Evolutionary conservation across 176 grass and related monocot species (phyloP).

Genomic region (Bothriochloa decipiens): DNA sequence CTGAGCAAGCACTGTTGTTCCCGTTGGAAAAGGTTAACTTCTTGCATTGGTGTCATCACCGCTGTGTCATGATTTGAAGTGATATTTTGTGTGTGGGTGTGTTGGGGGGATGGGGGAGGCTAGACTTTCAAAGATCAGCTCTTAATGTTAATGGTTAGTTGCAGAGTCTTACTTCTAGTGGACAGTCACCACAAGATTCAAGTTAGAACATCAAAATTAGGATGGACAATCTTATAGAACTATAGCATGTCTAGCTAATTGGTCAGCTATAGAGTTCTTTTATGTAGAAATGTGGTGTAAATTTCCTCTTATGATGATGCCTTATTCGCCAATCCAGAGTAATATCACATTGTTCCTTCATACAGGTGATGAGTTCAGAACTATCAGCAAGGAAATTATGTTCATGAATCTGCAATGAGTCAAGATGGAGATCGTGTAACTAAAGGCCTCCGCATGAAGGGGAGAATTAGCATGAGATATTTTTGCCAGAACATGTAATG

Average conservation of each 20-base stretch:
- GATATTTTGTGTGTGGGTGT: too few species aligned
- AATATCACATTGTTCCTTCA: not conserved
- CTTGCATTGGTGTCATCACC: not conserved
- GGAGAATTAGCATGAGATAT: not conserved
- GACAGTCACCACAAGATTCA: not conserved
- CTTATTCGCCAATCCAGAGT: not conserved
- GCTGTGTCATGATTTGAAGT: not conserved
- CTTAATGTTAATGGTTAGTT: not conserved
- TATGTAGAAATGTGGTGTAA: not conserved
- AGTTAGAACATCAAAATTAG: not conserved
- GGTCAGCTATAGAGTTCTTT: not conserved
- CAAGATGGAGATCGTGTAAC: not conserved
- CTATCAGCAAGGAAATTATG: not conserved
- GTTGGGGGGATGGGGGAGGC: too few species aligned
- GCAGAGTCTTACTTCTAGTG: not conserved
- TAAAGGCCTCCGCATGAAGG: not conserved
- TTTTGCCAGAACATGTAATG: not conserved
- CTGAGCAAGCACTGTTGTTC: not conserved
- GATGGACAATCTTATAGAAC: too few species aligned
- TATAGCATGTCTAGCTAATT: not conserved
- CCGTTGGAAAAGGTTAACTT: conserved; percentile 2
- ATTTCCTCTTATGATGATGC: not conserved
- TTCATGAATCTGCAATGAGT: not conserved
- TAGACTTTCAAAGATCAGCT: not conserved
- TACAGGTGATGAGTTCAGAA: not conserved